These are phyloP conservation scores for Exophiala alcalophila DNA, from an alignment of 2,329 filamentous ascomycete genomes.

Conservation along the genomic window DNA sequence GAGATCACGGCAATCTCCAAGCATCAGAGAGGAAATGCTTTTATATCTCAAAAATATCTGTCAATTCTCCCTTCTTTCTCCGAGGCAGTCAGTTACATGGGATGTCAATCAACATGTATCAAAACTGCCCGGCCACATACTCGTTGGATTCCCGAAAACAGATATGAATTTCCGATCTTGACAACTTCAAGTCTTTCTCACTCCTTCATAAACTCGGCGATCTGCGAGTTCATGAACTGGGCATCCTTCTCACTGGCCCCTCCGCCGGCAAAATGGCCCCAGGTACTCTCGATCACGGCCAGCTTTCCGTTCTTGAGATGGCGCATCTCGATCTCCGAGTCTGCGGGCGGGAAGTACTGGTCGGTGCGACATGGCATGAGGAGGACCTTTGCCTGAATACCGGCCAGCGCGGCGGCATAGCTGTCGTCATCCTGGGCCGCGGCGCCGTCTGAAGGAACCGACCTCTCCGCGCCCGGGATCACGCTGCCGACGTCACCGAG, in stretches of 20 bases:
- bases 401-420: conserved; percentile 28
- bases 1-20: too few relatives aligned
- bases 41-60: too few relatives aligned
- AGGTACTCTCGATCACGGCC: conserved; percentile 34
- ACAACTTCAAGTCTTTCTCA: neutral
- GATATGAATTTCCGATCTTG: too few relatives aligned
- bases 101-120: too few relatives aligned
- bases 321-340: conserved; percentile 30
- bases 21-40: too few relatives aligned
- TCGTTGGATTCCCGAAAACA: too few relatives aligned
- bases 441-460: conserved; percentile 23
- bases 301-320: conserved; percentile 28
- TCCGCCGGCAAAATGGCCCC: conserved; percentile 36
- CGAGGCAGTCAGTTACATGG: too few relatives aligned
- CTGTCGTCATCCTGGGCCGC: conserved; percentile 17
- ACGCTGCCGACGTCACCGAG: conserved; percentile 38
- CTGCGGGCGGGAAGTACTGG: conserved; percentile 38
- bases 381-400: conserved; percentile 33
- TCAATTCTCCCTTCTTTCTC: too few relatives aligned
- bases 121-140: too few relatives aligned
- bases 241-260: conserved; percentile 31
- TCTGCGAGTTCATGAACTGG: conserved; percentile 33
- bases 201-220: conserved; percentile 29
- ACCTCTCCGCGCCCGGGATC: conserved; percentile 24
- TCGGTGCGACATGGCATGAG: conserved; percentile 40